phyloP scores from a whole-genome alignment of 2,329 filamentous ascomycete species.

The Aspergillus neotritici region DNA sequence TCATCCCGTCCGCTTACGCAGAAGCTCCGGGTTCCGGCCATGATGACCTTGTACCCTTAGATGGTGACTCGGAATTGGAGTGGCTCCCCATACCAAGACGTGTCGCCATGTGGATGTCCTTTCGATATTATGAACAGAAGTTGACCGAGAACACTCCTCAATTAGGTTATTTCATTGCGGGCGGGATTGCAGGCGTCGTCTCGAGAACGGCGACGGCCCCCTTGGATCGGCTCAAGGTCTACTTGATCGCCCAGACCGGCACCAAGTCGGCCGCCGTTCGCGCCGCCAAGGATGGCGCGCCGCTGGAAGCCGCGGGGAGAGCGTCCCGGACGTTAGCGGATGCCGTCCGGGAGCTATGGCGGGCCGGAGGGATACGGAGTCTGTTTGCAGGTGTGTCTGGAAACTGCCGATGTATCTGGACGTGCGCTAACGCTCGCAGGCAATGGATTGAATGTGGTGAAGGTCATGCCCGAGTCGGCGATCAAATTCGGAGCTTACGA shows the following conservation, averaged over 20 bases:
- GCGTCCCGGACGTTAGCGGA: conserved; percentile 64
- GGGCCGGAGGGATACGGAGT: conserved; percentile 76
- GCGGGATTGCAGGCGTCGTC: conserved; percentile 87
- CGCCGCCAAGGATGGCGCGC: conserved; percentile 65
- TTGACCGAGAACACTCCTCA: conserved; percentile 44
- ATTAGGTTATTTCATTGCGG: conserved; percentile 92
- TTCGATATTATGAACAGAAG: conserved; percentile 41
- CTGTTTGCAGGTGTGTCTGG: conserved; percentile 78
- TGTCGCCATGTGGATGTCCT: conserved; percentile 41
- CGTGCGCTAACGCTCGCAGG: conserved; percentile 49
- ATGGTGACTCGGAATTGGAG: conserved; percentile 37
- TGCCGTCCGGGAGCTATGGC: conserved; percentile 74
- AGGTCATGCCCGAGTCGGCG: conserved; percentile 97
- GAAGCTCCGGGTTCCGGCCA: conserved; percentile 17
- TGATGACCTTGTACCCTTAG: conserved; percentile 26
- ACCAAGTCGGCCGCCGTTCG: conserved; percentile 53
- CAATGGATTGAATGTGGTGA: conserved; percentile 92
- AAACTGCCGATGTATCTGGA: neutral
- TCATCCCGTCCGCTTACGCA: conserved; percentile 30
- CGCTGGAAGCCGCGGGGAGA: conserved; percentile 59
- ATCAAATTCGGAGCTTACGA: conserved; percentile 99
- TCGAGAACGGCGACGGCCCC: conserved; percentile 94
- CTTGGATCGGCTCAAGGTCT: conserved; percentile 94
- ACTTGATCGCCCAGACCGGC: conserved; percentile 85
- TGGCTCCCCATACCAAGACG: conserved; percentile 38